Conservation (phyloP, 2,329 filamentous ascomycete genomes). For the Periglandula ipomoeae region DNA sequence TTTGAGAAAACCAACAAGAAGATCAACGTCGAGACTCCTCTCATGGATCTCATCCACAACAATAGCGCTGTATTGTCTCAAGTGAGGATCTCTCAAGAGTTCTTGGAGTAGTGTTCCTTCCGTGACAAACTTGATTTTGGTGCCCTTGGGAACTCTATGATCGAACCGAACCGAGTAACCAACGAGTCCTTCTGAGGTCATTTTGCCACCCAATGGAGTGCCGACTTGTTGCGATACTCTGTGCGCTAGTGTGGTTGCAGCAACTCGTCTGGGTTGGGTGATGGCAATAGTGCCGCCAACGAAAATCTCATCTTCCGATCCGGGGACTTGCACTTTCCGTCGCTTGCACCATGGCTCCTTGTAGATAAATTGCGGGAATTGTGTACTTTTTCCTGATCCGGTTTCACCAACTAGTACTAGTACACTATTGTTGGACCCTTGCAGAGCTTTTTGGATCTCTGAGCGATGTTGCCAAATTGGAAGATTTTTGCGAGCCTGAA, state of each 20-base stretch:
- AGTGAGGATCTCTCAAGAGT: constrained; percentile 72
- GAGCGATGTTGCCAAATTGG: constrained; percentile 72
- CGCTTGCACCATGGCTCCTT: constrained; percentile 69
- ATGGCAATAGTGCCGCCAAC: constrained; percentile 82
- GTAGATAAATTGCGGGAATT: constrained; percentile 84
- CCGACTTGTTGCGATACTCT: constrained; percentile 74
- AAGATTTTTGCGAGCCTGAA: constrained; percentile 52
- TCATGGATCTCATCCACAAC: constrained; percentile 97
- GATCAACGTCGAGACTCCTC: constrained; percentile 85
- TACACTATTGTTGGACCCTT: constrained; percentile 50
- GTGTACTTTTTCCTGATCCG: constrained; percentile 93
- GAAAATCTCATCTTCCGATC: constrained; percentile 30
- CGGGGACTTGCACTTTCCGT: constrained; percentile 40
- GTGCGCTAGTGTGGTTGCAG: constrained; percentile 81
- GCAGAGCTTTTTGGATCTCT: constrained; percentile 57
- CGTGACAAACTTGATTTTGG: constrained; percentile 85
- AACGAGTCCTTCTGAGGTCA: constrained; percentile 44
- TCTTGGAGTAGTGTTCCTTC: constrained; percentile 96
- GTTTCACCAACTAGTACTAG: constrained; percentile 88
- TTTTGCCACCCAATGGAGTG: constrained; percentile 36
- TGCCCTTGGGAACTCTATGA: constrained; percentile 70
- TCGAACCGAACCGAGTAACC: constrained; percentile 96
- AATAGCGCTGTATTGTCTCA: constrained; percentile 80
- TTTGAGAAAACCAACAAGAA: constrained; percentile 81
- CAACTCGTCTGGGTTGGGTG: constrained; percentile 88